phyloP scores from a whole-genome alignment of 2,329 filamentous ascomycete genomes.

The Cadophora malorum region DNA sequence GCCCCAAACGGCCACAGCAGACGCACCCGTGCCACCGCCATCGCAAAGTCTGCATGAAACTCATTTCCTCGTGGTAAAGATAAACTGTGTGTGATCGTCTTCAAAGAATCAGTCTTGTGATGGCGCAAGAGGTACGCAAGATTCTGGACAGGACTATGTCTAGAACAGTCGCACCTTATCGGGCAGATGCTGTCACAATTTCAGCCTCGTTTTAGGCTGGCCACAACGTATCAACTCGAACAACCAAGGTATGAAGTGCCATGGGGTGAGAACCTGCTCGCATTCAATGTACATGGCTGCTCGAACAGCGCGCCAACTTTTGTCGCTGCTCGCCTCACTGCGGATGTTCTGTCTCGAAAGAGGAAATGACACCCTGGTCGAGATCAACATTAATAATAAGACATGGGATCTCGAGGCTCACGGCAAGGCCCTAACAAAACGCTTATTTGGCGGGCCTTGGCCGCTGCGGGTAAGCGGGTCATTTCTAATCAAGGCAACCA shows the following conservation, averaged over 20 bases:
- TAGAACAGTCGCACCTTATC: background rate
- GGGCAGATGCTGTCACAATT: background rate
- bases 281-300: background rate
- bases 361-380: background rate
- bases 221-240: too few relatives aligned
- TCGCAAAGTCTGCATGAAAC: background rate
- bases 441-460: conserved; percentile 1
- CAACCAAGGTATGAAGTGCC: background rate
- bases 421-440: background rate
- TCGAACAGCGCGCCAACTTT: background rate
- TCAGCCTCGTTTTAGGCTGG: too few relatives aligned
- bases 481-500: background rate
- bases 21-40: too few relatives aligned
- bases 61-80: background rate
- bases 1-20: background rate
- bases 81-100: background rate
- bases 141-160: background rate
- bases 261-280: background rate
- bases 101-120: background rate
- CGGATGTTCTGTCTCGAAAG: background rate
- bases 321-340: background rate
- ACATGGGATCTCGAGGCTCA: background rate
- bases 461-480: background rate
- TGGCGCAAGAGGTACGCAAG: background rate
- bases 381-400: background rate